Base-by-base conservation (phyloP, 257 asterid species). In the Penstemon davidsonii region DNA sequence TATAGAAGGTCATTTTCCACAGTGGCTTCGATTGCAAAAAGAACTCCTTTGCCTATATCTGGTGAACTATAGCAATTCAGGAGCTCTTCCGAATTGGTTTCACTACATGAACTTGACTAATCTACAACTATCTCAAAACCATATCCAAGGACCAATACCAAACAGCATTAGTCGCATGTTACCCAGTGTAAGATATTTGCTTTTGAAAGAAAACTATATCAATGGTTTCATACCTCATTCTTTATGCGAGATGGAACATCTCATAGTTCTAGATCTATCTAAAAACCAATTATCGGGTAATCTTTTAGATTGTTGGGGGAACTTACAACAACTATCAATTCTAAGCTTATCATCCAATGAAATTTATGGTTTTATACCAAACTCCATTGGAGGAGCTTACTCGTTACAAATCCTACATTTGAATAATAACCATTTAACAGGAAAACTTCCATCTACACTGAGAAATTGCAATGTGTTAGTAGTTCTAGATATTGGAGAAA, bases 71-170 rank as follows among this genome's bases (percentile, higher is more conserved):
- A 68, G 43, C 57, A 55, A 55, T n/a, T 18, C 36, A 43, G 58
- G 73, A 33, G 33, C 47, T 38, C 38, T 67, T 3, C 66, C 64
- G 7, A 56, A 45, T 18, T 56, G 65, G 73, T 18, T 68, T 45
- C 11, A 38, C 9, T 10, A 7, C 55, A 18, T 12, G 3, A 43
- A 55, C 11, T 9, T 43, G 72, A 43, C 25, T 5, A 6, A 1
- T 7, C 19, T 55, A 25, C 4, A 18, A 7, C 55, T 54, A 41
- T 67, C 54, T 10, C 37, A 41, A 51, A 66, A 52, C 50, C 42
- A 40, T 40, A 39, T 66, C 19, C n/a, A 47, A 12, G 50, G 33
- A 25, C 33, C 33, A 25, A 25, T 25, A 25, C 33, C 33, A 25
- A 25, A 0, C 1, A 25, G 2, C 67, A 62, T 44, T 33, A 11